Base-by-base conservation (phyloP, 2,329 filamentous ascomycete genomes). In the Chaetomiaceae sp. region DNA sequence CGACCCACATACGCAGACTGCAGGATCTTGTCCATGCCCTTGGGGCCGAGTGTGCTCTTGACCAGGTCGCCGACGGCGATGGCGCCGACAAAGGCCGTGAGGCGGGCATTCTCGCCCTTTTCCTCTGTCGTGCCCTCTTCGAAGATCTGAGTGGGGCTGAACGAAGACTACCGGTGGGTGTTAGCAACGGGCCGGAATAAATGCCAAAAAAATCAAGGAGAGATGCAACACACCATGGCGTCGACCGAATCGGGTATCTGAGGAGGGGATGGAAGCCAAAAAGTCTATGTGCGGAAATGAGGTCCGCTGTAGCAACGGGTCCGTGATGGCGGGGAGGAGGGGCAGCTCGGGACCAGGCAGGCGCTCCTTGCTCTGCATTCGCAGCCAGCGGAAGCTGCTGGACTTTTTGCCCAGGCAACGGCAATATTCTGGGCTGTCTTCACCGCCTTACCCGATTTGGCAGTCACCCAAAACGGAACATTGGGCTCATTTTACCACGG, bases 1-100 rank as follows among this genome's bases (percentile, higher is more conserved):
- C 5, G 9, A 12, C 8, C 16, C 12, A 81, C 86, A 58, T 82
- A 93, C 87, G 89, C 91, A 69, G 90, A 96, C 71, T 95, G 90
- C 67, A 95, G 76, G 69, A 96, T 96, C 78, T 96, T 96, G 78
- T 97, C 93, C 91, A 97, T 97, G 62, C 93, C 93, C 76, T 97
- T 97, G 33, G 93, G 93, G 6, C 93, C 93, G 30, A 99, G 75
- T 10, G 93, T 97, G 70, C 89, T 95, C 81, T 99, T 99, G 48
- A 99, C 93, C 60, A 99, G 73, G 65, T 99, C 93, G 48, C 93
- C 93, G 41, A 99, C 93, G 50, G 93, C 93, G 66, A 99, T 99
- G 68, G 93, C 93, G 63, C 93, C 93, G 50, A 99, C 92, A 65
- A 99, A 99, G 59, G 92, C 92, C n/a, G 89, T 87, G 63, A 97